Evolutionary conservation across 164 flowering plant species (phyloP).

Genomic region (Berberis thunbergii): DNA sequence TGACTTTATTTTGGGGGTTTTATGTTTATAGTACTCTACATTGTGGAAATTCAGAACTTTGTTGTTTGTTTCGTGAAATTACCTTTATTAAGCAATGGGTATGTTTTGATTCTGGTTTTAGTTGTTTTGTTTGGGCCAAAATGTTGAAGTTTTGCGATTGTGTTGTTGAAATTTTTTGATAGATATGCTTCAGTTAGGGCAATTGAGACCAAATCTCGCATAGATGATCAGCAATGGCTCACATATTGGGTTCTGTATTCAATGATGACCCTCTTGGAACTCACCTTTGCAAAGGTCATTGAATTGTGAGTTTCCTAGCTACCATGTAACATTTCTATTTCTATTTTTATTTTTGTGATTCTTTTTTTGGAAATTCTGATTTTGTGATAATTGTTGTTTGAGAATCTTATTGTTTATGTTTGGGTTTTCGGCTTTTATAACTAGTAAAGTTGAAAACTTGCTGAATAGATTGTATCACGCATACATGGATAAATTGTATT

Average conservation of each 20-base stretch:
- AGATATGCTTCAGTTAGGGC: constrained; percentile 88
- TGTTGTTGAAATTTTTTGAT: not conserved
- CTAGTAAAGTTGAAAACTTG: too few species aligned
- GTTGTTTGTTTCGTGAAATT: not conserved
- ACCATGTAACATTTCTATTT: not conserved
- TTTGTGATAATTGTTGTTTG: not conserved
- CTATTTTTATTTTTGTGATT: too few species aligned
- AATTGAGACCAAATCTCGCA: constrained; percentile 63
- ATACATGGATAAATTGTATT: too few species aligned
- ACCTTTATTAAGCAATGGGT: not conserved
- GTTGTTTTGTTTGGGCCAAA: not conserved
- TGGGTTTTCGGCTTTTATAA: too few species aligned
- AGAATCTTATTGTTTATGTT: too few species aligned
- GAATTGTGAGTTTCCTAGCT: constrained; percentile 43
- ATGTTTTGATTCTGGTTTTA: not conserved
- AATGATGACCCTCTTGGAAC: constrained; percentile 73
- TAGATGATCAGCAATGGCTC: constrained; percentile 88
- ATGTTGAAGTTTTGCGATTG: not conserved
- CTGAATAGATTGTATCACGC: too few species aligned
- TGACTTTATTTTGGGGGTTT: not conserved
- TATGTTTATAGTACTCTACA: not conserved
- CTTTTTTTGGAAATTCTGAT: not conserved
- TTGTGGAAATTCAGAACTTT: not conserved
- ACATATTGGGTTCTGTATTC: constrained; percentile 36
- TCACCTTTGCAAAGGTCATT: constrained; percentile 60